Base-by-base conservation (phyloP, 176 grass and related monocot species). In the Musa schizocarpa region DNA sequence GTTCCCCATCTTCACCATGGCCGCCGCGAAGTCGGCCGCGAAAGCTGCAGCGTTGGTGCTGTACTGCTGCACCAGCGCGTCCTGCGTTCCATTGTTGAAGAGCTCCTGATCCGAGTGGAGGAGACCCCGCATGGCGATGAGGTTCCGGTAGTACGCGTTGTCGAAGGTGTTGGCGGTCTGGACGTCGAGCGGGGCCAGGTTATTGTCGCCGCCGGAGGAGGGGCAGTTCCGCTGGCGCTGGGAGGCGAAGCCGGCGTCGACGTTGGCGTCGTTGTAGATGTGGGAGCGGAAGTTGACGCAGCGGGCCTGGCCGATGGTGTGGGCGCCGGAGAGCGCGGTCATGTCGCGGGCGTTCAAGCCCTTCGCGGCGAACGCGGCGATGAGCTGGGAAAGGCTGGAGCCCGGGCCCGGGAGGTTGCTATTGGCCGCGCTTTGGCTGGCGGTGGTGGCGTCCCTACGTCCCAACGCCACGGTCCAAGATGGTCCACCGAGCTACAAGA, bases 231-330 rank as follows among this genome's bases (percentile, higher is more conserved):
- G 9, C 68, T 4, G 19, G 16, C 34, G 48, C 13, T 0, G 8
- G 9, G 17, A 7, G 1, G 68, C 68, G 68, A 70, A 70, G 9
- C 8, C 13, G 68, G 68, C 17, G 48, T 51, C 68, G 68, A 70
- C 11, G 48, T 70, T 9, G 68, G 68, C 8, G 68, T 70, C 68
- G 68, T 21, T 50, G 68, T 21, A 11, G 68, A 70, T 50, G 68
- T 70, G 68, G 43, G 17, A 10, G 34, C 68, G 68, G 68, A 70
- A 70, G 68, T 70, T 70, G 43, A 70, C 29, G 48, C 68, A 70
- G 68, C 68, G 68, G 68, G 68, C 68, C 43, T 22, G 68, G 68
- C 68, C 68, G 68, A 70, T 52, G 68, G 68, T 70, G 68, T 70
- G 68, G 43, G 68, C 68, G 17, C 68, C 68, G 68, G 68, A 50